Conservation (phyloP, 306 rosid genomes). For the Castanea sativa region DNA sequence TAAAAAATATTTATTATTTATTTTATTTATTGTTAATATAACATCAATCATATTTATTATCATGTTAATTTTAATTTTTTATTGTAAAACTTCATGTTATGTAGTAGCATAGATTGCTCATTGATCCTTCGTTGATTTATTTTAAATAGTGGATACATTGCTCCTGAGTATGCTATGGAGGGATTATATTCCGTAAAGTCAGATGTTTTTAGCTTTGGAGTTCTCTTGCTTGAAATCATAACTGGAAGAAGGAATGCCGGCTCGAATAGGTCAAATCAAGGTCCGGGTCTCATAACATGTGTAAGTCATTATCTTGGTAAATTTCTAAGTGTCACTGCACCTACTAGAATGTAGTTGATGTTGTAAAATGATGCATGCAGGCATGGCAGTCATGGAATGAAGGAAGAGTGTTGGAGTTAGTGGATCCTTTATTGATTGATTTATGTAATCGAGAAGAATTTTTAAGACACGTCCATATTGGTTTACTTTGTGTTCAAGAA, state of each 20-base stretch:
- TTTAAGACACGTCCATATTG: slow-evolving; percentile 36
- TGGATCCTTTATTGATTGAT: slow-evolving; percentile 34
- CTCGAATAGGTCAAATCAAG: slow-evolving; percentile 26
- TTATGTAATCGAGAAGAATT: slow-evolving; percentile 31
- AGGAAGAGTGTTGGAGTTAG: slow-evolving; percentile 31
- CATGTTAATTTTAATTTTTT: too few relatives aligned
- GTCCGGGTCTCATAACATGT: slow-evolving; percentile 19
- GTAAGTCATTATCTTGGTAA: too few relatives aligned
- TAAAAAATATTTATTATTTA: too few relatives aligned
- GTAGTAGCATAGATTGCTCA: too few relatives aligned
- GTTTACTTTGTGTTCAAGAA: slow-evolving; percentile 50
- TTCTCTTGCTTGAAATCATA: slow-evolving; percentile 41
- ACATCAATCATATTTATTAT: too few relatives aligned
- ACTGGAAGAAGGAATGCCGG: slow-evolving; percentile 30
- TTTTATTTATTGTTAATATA: too few relatives aligned
- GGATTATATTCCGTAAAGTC: slow-evolving; percentile 41
- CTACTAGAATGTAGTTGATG: too few relatives aligned
- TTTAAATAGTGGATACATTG: too few relatives aligned
- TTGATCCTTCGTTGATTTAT: too few relatives aligned
- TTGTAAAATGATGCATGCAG: slow-evolving; percentile 16
- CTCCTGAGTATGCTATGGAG: slow-evolving; percentile 46
- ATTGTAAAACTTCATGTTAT: too few relatives aligned
- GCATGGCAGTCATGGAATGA: slow-evolving; percentile 44
- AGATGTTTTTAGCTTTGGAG: slow-evolving; percentile 41
- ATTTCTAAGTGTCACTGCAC: too few relatives aligned